Conservation (phyloP, 306 rosid species). For the Cucumis melo region DNA sequence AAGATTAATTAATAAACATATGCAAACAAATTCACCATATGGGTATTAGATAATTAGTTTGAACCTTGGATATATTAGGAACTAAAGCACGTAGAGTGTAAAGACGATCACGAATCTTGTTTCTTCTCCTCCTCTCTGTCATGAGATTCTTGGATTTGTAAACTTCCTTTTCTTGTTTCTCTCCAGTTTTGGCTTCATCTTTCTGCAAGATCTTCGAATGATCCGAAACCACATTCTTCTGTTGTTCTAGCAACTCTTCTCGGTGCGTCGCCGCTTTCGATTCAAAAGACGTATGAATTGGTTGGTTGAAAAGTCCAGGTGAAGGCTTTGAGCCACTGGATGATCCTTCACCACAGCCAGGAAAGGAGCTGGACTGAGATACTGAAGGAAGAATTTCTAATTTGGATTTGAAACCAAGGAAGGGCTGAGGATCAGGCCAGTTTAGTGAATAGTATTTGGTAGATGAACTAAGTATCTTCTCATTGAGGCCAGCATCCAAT, state of each 20-base stretch:
- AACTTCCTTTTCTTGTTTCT: constrained; percentile 18
- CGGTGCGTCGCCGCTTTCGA: constrained; percentile 8
- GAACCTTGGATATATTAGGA: constrained; percentile 79
- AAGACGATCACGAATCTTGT: constrained; percentile 37
- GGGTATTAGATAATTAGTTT: background rate
- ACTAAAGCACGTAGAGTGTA: constrained; percentile 56
- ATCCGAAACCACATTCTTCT: constrained; percentile 11
- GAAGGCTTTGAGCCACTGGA: constrained; percentile 41
- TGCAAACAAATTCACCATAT: background rate
- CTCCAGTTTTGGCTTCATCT: constrained; percentile 11
- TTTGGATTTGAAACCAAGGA: constrained; percentile 15
- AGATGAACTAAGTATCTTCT: constrained; percentile 10
- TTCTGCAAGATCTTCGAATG: constrained; percentile 18
- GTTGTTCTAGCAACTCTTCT: constrained; percentile 16
- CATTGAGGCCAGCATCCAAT: constrained; percentile 14
- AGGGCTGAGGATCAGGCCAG: constrained; percentile 5
- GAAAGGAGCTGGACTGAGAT: constrained; percentile 25
- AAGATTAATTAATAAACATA: constrained; percentile 3
- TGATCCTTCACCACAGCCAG: constrained; percentile 45
- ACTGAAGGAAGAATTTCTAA: constrained; percentile 11
- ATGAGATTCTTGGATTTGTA: constrained; percentile 53
- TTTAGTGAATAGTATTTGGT: constrained; percentile 10
- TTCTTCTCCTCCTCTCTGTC: constrained; percentile 79
- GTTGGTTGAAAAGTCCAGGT: constrained; percentile 13
- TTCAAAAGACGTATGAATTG: constrained; percentile 11